Conservation (phyloP, 768 basidiomycete species). For the Mycena epipterygia region DNA sequence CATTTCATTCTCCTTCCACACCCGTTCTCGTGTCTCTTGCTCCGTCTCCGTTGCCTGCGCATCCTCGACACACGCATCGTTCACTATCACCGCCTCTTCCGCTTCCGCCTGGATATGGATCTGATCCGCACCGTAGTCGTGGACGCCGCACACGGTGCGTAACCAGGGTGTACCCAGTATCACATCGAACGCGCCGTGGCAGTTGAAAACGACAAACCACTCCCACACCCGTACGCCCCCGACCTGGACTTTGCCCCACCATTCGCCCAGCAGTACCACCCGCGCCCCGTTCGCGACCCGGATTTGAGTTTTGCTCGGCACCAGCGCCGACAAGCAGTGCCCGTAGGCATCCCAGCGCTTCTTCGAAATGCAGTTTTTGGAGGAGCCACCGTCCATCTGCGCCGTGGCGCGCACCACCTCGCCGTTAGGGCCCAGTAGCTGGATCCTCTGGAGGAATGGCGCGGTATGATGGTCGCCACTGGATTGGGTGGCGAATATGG, state of each 20-base stretch:
- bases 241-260: not conserved
- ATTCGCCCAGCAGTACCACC: not conserved
- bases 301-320: not conserved
- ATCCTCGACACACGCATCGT: not conserved
- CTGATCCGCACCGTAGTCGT: not conserved
- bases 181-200: not conserved
- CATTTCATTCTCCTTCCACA: not conserved
- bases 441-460: slow-evolving; percentile 14
- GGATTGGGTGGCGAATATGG: not conserved
- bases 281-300: not conserved
- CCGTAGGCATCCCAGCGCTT: slow-evolving; percentile 2
- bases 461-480: not conserved
- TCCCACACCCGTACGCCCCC: not conserved
- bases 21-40: not conserved
- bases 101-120: not conserved
- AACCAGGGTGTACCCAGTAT: not conserved
- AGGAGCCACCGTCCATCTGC: slow-evolving; percentile 16
- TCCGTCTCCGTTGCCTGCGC: not conserved
- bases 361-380: slow-evolving; percentile 3
- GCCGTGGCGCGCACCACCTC: slow-evolving; percentile 4
- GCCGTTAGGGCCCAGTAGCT: too few species aligned
- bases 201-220: not conserved
- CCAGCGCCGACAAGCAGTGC: not conserved
- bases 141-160: not conserved
- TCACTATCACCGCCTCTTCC: not conserved